phyloP scores from a whole-genome alignment of 106 monocot species.

The Agapanthus africanus region DNA sequence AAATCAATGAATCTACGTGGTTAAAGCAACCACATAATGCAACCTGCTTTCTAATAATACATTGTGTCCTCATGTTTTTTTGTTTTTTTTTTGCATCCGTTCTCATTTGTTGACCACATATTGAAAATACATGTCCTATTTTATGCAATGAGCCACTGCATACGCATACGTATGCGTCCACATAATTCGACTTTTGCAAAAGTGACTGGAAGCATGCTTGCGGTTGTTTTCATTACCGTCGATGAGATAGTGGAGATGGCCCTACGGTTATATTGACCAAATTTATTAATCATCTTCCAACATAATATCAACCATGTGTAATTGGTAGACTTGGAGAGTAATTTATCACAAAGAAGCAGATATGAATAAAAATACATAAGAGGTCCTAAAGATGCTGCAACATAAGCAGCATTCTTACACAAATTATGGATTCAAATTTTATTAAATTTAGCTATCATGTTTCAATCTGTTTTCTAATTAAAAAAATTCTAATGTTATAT shows the following conservation, averaged over 20 bases:
- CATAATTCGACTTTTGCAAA: too few relatives aligned
- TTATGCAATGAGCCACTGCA: too few relatives aligned
- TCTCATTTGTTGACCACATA: too few relatives aligned
- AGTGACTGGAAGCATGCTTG: neutral
- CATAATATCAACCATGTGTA: neutral
- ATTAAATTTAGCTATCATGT: neutral
- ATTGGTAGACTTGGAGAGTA: neutral
- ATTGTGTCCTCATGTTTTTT: too few relatives aligned
- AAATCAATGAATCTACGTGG: too few relatives aligned
- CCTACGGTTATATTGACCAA: neutral
- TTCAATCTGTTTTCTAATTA: neutral
- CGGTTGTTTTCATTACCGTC: neutral
- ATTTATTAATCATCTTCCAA: neutral
- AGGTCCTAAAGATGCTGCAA: neutral
- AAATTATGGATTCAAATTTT: neutral
- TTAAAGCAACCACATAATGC: too few relatives aligned
- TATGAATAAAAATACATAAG: neutral
- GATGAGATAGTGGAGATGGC: neutral
- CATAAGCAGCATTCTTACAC: too few relatives aligned
- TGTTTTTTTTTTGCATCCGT: too few relatives aligned
- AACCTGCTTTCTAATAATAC: too few relatives aligned
- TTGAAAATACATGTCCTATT: too few relatives aligned
- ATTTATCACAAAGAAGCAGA: neutral
- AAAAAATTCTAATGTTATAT: neutral
- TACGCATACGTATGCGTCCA: too few relatives aligned